Evolutionary conservation across 805 yeast species (phyloP).

Genomic region (Saccharomycopsis sp.): DNA sequence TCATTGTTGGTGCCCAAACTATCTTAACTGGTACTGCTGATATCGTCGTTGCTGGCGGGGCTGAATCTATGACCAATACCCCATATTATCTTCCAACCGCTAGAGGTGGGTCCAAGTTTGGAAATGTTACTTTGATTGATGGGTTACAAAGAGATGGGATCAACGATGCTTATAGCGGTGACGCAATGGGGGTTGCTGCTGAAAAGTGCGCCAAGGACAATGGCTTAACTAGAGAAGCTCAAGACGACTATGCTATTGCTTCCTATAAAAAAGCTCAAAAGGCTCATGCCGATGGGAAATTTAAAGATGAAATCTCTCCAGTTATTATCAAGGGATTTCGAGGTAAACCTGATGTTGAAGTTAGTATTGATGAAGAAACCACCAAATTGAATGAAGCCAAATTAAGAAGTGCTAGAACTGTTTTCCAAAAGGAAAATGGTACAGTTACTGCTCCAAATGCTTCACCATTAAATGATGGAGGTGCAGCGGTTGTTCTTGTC

Average conservation of each 20-base stretch:
- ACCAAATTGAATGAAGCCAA: slow-evolving; percentile 69
- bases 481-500: slow-evolving; percentile 86
- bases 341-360: slow-evolving; percentile 76
- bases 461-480: slow-evolving; percentile 95
- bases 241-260: slow-evolving; percentile 78
- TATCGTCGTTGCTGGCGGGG: slow-evolving; percentile 93
- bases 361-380: slow-evolving; percentile 79
- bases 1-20: slow-evolving; percentile 83
- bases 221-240: slow-evolving; percentile 69
- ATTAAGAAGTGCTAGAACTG: slow-evolving; percentile 82
- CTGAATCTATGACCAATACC: slow-evolving; percentile 93
- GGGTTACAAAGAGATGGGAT: slow-evolving; percentile 91
- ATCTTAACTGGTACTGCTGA: slow-evolving; percentile 85
- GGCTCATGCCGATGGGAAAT: slow-evolving; percentile 79
- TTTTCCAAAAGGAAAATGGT: slow-evolving; percentile 89
- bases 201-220: slow-evolving; percentile 91
- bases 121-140: slow-evolving; percentile 71
- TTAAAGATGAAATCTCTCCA: slow-evolving; percentile 76
- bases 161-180: slow-evolving; percentile 79
- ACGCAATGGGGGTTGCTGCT: slow-evolving; percentile 94
- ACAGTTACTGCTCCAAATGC: slow-evolving; percentile 97
- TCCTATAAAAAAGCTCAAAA: slow-evolving; percentile 82
- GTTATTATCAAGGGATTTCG: slow-evolving; percentile 83
- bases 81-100: slow-evolving; percentile 88
- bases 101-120: slow-evolving; percentile 82